These are phyloP conservation scores for Ustanciosporium gigantosporum DNA, from an alignment of 1,284 basidiomycete genomes.

Conservation along the genomic window DNA sequence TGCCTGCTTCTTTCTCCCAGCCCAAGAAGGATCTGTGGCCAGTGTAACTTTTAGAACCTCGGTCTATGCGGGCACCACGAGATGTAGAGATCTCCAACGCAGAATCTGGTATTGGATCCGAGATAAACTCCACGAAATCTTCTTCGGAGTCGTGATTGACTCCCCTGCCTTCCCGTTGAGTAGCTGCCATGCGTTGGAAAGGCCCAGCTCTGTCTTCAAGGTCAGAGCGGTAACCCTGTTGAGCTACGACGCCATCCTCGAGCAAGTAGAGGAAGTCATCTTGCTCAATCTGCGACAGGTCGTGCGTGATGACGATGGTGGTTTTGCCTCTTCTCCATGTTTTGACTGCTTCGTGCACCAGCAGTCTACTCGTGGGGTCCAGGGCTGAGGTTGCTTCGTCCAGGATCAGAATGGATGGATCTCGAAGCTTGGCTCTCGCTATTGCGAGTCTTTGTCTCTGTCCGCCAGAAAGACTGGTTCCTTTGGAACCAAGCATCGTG, in stretches of 20 bases:
- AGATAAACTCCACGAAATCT: background rate
- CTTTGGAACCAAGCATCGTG: constrained; percentile 72
- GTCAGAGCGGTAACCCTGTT: constrained; percentile 82
- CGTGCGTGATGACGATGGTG: constrained; percentile 95
- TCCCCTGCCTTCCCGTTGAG: background rate
- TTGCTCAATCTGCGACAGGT: constrained; percentile 77
- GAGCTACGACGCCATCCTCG: constrained; percentile 76
- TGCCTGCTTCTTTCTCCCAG: constrained; percentile 16
- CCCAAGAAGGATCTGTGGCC: constrained; percentile 14
- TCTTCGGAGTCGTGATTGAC: background rate
- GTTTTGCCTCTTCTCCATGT: constrained; percentile 80
- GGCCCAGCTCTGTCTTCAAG: constrained; percentile 65
- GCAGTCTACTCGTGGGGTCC: constrained; percentile 81
- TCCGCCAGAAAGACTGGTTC: constrained; percentile 82
- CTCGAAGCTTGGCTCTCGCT: constrained; percentile 80
- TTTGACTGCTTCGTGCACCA: constrained; percentile 87
- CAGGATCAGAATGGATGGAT: constrained; percentile 87
- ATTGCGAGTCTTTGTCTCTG: constrained; percentile 91
- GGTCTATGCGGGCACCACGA: background rate
- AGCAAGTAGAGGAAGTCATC: constrained; percentile 91
- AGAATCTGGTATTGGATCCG: background rate
- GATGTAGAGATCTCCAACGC: background rate
- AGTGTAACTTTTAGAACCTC: background rate
- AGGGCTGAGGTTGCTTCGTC: constrained; percentile 96
- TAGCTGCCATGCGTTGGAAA: constrained; percentile 3